A percentile compares a stretch with the other conserved stretches of the same genome.
Conservation (phyloP, 768 basidiomycete genomes). For the Auricularia cornea region DNA sequence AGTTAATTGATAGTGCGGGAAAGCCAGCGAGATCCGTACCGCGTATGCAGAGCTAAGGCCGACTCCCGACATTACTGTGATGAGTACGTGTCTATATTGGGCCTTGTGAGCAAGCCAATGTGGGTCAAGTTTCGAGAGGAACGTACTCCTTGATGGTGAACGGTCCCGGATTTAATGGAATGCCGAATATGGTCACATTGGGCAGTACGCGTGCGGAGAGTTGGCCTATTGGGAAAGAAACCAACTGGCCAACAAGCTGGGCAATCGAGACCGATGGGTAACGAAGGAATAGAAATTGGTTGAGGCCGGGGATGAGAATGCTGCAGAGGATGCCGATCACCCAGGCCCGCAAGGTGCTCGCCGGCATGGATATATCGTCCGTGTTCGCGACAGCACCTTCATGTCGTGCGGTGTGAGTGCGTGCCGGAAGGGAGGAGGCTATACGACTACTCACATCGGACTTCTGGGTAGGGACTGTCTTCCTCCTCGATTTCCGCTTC, state of each 20-base stretch:
- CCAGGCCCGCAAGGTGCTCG: conserved; percentile 55
- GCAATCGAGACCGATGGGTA: conserved; percentile 21
- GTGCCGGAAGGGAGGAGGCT: not conserved
- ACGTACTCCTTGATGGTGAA: conserved; percentile 74
- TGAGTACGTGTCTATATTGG: conserved; percentile 13
- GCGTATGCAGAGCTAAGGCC: conserved; percentile 2
- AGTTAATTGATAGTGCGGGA: no score
- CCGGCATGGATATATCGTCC: conserved; percentile 59
- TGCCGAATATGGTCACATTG: conserved; percentile 3
- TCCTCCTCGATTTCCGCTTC: conserved; percentile 32
- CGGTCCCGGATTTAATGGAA: conserved; percentile 52
- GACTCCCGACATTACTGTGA: conserved; percentile 19
- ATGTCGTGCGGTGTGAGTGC: not conserved
- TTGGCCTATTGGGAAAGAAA: conserved; percentile 58
- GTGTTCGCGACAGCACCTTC: conserved; percentile 56
- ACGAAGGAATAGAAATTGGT: conserved; percentile 15
- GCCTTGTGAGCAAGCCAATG: conserved; percentile 1
- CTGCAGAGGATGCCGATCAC: conserved; percentile 33
- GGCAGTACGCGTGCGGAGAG: conserved; percentile 32
- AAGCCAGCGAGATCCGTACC: not conserved
- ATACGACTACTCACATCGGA: conserved; percentile 40
- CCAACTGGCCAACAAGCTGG: conserved; percentile 56
- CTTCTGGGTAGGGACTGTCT: conserved; percentile 81
- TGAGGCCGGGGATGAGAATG: conserved; percentile 6
- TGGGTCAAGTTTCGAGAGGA: conserved; percentile 7